A percentile compares a stretch with the other conserved stretches of the same genome.
Evolutionary conservation across 1,284 basidiomycete species (phyloP).

Genomic region (Puccinia brachypodii): DNA sequence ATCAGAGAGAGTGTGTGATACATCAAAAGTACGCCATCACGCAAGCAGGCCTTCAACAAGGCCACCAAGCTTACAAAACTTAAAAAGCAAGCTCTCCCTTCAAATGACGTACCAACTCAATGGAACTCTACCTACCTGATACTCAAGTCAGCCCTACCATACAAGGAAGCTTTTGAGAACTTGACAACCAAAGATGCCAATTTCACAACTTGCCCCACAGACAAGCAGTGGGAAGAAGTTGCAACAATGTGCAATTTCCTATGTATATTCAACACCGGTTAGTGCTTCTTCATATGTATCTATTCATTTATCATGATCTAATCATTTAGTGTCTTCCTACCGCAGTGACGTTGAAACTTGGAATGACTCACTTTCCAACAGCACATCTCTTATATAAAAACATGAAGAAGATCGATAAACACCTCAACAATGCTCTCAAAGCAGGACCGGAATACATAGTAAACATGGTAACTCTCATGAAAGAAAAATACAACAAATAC

Average conservation of each 20-base stretch:
- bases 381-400: not conserved
- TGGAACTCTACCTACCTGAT: too few species aligned
- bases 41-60: not conserved
- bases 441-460: not conserved
- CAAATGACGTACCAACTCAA: not conserved
- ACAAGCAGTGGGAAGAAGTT: too few species aligned
- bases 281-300: too few species aligned
- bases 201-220: not conserved
- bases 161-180: not conserved
- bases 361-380: not conserved
- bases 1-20: not conserved
- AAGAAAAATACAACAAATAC: conserved; percentile 7
- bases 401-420: not conserved
- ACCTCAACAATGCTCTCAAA: not conserved
- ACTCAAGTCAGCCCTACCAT: not conserved
- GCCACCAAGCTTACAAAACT: not conserved
- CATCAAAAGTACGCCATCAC: not conserved
- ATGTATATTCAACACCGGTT: too few species aligned
- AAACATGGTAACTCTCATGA: not conserved
- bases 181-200: not conserved
- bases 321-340: not conserved
- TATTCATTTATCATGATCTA: too few species aligned
- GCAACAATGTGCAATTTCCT: too few species aligned
- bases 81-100: not conserved
- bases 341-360: not conserved